Base-by-base conservation (phyloP, 2,329 filamentous ascomycete species). In the Decorospora gaudefroyi region DNA sequence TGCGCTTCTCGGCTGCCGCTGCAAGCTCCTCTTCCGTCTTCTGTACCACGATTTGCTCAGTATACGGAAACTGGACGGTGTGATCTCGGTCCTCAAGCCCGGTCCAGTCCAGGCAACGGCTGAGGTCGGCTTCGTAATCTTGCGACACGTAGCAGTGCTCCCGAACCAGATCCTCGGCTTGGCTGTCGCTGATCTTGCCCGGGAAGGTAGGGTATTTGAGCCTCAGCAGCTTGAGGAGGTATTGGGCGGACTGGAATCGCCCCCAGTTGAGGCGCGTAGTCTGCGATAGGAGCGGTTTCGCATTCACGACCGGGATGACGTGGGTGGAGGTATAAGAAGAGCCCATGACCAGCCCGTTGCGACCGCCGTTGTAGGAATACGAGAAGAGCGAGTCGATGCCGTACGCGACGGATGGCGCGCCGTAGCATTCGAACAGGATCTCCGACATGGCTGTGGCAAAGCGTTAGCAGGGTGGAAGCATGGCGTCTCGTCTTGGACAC, bases 311-410 rank as follows among this genome's bases (percentile, higher is more conserved):
- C 1, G 93, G 93, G 56, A 99, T 96, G 13, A 99, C 78, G 70
- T 99, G 92, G 5, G 93, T 99, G 2, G 93, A 88, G 31, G 90
- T 95, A 67, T 96, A 87, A 3, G 90, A 95, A 0, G 91, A 95
- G 2, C 90, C 95, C 21, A 97, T 82, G 25, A 99, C 87, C 15
- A 99, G 77, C 5, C 93, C 93, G 17, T 88, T 92, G 36, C 79
- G 84, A 51, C 93, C 93, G 49, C 87, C 83, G 68, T 99, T 99
- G 74, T 96, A 88, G 50, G 86, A 80, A 75, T 96, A 99, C 13
- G 92, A 95, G 74, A 99, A 99, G 21, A 99, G 81, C 8, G 91
- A 95, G 71, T 99, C 93, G 73, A 99, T 91, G 37, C 93, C 93
- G 72, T 93, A 96, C 12, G 91, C 88, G 17, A 96, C 80, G 1